A percentile compares a stretch with the other conserved stretches of the same genome.
phyloP scores from a whole-genome alignment of 768 basidiomycete species.

The Kwoniella botswanensis region DNA sequence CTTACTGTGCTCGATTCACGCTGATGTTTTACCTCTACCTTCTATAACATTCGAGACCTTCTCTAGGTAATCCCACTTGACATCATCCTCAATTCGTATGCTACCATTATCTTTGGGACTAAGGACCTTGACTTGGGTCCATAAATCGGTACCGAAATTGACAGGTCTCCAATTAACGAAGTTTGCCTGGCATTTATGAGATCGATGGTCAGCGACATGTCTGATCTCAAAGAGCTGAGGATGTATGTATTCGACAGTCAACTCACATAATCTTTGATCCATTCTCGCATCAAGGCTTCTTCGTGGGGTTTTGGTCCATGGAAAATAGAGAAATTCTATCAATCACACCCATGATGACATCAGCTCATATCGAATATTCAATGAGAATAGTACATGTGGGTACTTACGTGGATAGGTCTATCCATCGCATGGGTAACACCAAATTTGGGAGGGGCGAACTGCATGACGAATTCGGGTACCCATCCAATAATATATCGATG shows the following conservation, averaged over 20 bases:
- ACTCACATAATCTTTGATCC: constrained; percentile 26
- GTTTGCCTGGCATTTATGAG: constrained; percentile 5
- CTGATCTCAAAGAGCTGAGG: background rate
- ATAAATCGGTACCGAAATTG: constrained; percentile 14
- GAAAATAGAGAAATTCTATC: constrained; percentile 22
- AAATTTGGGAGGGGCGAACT: constrained; percentile 16
- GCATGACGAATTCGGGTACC: constrained; percentile 18
- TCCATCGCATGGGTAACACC: constrained; percentile 24
- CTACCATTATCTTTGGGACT: constrained; percentile 20
- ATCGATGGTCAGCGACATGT: background rate
- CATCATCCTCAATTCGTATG: constrained; percentile 18
- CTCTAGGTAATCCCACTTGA: constrained; percentile 23
- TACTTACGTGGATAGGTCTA: constrained; percentile 19
- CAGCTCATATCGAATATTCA: background rate
- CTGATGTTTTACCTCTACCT: background rate
- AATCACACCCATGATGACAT: background rate
- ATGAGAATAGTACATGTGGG: background rate
- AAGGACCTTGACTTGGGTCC: constrained; percentile 19
- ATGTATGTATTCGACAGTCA: background rate
- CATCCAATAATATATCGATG: constrained; percentile 26
- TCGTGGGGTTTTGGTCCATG: constrained; percentile 15
- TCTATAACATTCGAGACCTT: constrained; percentile 15
- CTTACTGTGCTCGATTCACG: too few relatives aligned
- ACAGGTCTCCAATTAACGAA: constrained; percentile 19
- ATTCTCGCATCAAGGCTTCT: constrained; percentile 18